Conservation (phyloP, 305 asterid species). For the Salvia sclarea region DNA sequence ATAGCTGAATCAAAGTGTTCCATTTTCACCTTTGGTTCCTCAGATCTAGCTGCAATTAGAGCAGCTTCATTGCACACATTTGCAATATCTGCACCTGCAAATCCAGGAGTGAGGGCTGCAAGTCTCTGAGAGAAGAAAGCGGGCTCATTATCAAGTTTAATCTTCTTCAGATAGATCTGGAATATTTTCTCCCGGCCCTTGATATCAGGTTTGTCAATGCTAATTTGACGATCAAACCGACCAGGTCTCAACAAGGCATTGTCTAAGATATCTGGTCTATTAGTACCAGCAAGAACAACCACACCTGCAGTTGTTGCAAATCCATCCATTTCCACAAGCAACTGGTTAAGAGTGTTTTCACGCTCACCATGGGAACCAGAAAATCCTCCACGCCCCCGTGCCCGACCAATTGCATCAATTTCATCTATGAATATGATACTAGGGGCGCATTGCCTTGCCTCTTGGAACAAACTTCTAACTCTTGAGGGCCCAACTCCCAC, state of each 20-base stretch:
- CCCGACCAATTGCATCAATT: conserved; percentile 97
- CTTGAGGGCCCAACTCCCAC: conserved; percentile 97
- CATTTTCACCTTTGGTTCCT: conserved; percentile 58
- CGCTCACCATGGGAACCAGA: conserved; percentile 94
- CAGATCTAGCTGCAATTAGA: conserved; percentile 82
- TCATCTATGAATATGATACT: conserved; percentile 93
- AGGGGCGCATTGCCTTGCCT: conserved; percentile 94
- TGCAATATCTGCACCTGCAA: conserved; percentile 98
- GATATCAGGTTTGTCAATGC: conserved; percentile 91
- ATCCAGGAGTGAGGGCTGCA: conserved; percentile 98
- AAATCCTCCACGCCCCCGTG: conserved; percentile 95
- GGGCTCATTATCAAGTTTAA: conserved; percentile 81
- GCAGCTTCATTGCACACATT: conserved; percentile 98
- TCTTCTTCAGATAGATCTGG: conserved; percentile 74
- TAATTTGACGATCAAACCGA: conserved; percentile 91
- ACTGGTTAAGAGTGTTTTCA: conserved; percentile 93
- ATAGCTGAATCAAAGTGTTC: conserved; percentile 90
- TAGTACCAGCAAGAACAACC: conserved; percentile 98
- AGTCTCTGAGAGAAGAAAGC: conserved; percentile 81
- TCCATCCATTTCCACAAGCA: conserved; percentile 99
- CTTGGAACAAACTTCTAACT: conserved; percentile 92
- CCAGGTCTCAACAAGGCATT: conserved; percentile 93
- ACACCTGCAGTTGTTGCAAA: conserved; percentile 94
- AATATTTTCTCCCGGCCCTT: conserved; percentile 95
- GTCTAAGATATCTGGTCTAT: conserved; percentile 92